A percentile compares a stretch with the other conserved stretches of the same genome.
Evolutionary conservation across 805 yeast species (phyloP).

Genomic region (Candida railenensis): DNA sequence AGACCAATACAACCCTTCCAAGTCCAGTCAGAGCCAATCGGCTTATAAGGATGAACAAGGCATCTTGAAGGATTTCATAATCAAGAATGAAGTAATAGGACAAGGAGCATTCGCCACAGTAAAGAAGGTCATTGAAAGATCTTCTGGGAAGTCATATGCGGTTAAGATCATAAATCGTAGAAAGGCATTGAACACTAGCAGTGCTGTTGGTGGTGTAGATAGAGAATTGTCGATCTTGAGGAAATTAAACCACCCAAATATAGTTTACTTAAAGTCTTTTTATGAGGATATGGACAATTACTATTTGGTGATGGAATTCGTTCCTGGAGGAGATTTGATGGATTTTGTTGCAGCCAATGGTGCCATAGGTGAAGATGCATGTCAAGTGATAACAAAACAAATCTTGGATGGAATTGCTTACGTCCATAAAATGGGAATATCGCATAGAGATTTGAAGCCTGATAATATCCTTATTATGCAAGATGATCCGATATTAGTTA

Average conservation of each 20-base stretch:
- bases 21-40: constrained; percentile 18
- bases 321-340: constrained; percentile 97
- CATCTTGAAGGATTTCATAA: constrained; percentile 67
- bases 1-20: constrained; percentile 34
- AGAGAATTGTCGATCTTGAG: constrained; percentile 82
- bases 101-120: constrained; percentile 99
- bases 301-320: constrained; percentile 92
- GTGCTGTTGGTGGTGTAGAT: constrained; percentile 72
- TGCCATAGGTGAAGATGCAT: constrained; percentile 86
- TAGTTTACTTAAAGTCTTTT: constrained; percentile 78
- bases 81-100: constrained; percentile 84
- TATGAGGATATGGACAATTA: constrained; percentile 80
- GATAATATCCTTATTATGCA: constrained; percentile 89
- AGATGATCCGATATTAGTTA: constrained; percentile 88
- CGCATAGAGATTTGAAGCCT: constrained; percentile 96
- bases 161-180: constrained; percentile 85
- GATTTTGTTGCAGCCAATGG: constrained; percentile 94
- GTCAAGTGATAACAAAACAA: constrained; percentile 82
- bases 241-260: constrained; percentile 77
- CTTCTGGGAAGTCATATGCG: constrained; percentile 83
- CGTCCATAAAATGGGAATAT: constrained; percentile 85
- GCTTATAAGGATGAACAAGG: constrained; percentile 46
- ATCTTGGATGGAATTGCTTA: constrained; percentile 80
- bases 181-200: constrained; percentile 70
- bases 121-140: constrained; percentile 81